Base-by-base conservation (phyloP, 139 green algal species). In the Helicosporidium sp. region DNA sequence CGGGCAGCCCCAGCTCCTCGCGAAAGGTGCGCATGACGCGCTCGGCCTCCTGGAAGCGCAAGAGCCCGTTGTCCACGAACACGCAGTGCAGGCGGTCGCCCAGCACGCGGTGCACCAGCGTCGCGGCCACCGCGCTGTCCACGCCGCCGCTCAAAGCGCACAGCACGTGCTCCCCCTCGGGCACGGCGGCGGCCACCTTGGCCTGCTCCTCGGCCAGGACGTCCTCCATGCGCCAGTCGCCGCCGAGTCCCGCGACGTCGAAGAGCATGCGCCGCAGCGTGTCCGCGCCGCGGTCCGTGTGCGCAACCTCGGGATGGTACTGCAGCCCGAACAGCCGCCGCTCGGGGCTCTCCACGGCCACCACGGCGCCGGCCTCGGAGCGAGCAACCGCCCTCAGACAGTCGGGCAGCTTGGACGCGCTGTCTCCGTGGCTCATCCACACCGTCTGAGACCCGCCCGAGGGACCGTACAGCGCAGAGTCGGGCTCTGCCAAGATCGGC, bases 361-460 rank as follows among this genome's bases (percentile, higher is more conserved):
- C 90, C 26, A 94, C 78, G 4, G 80, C 72, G 33, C 85, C 89
- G 68, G 91, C 70, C 23, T 52, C 24, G 20, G 41, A 47, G 10
- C 10, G 31, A 13, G 73, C 86, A 10, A 91, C 77, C 8, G 58
- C 52, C 0, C 24, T 48, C 57, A 97, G 97, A 22, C 87, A 87
- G 7, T 79, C 64, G 1, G 90, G 90, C 43, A 99, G 72, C 54
- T 70, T 57, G 1, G 72, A 66, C 10, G 77, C 84, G 57, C 92
- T 77, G 49, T 99, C 90, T 13, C 89, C 86, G 63, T 99, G 90
- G 51, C 72, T 89, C 90, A 99, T 99, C 90, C 90, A 99, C 28
- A 99, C 90, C 17, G 52, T 52, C 65, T 93, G 74, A 33, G 25
- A 47, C 34, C 66, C 49, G 28, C 24, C 24, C 2, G 71, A 60